phyloP scores from a whole-genome alignment of 1,284 basidiomycete species.

The Apiotrichum domesticum region DNA sequence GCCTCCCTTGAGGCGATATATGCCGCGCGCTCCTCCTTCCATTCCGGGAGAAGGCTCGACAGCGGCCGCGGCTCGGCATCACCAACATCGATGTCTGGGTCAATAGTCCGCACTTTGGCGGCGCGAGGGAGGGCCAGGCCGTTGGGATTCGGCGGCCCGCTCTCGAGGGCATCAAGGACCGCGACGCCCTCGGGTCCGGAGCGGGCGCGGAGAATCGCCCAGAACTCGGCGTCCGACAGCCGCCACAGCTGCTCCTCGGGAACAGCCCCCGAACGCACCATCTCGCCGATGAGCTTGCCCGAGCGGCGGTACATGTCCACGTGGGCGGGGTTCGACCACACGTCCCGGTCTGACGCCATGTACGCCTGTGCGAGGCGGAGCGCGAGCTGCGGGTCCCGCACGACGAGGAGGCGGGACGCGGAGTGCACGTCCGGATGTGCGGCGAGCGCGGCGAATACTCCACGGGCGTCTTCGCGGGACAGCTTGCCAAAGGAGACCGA shows the following conservation, averaged over 20 bases:
- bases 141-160: neutral
- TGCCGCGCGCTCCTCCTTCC: slow-evolving; percentile 4
- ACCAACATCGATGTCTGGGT: slow-evolving; percentile 9
- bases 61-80: neutral
- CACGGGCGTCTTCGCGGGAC: neutral
- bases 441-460: neutral
- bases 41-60: neutral
- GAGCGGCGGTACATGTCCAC: slow-evolving; percentile 7
- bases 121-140: neutral
- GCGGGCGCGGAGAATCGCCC: slow-evolving; percentile 2
- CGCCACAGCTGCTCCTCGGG: slow-evolving; percentile 11
- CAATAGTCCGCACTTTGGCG: slow-evolving; percentile 13
- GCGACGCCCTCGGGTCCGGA: neutral
- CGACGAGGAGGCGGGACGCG: slow-evolving; percentile 5
- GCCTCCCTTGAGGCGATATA: slow-evolving; percentile 9
- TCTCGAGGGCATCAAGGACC: slow-evolving; percentile 6
- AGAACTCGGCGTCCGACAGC: slow-evolving; percentile 12
- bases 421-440: slow-evolving; percentile 2
- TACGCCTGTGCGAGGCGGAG: slow-evolving; percentile 11
- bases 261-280: slow-evolving; percentile 3
- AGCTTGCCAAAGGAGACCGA: slow-evolving; percentile 11
- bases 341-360: slow-evolving; percentile 2
- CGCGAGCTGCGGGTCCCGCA: neutral
- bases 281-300: slow-evolving; percentile 7
- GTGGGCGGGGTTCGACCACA: slow-evolving; percentile 14